phyloP scores from a whole-genome alignment of 176 grass and related monocot species.

The Rhynchospora tenuis region DNA sequence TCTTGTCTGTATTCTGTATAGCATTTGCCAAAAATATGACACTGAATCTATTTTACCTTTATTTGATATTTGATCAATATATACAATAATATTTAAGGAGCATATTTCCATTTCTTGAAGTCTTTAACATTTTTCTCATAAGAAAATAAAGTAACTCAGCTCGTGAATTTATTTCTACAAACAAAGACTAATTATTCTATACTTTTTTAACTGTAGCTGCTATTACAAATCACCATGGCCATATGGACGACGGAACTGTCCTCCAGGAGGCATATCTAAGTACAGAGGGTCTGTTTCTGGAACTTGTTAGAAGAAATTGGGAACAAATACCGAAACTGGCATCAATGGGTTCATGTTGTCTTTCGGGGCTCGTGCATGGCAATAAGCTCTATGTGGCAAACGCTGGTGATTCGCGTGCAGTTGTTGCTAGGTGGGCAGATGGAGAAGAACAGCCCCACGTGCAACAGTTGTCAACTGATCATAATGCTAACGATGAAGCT shows the following conservation, averaged over 20 bases:
- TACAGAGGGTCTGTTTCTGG: conserved; percentile 28
- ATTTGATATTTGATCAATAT: neutral
- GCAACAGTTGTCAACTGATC: no score
- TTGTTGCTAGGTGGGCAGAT: conserved; percentile 11
- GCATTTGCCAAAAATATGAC: neutral
- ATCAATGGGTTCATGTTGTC: conserved; percentile 32
- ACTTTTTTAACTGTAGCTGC: conserved; percentile 12
- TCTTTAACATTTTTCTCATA: neutral
- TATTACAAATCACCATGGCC: conserved; percentile 1
- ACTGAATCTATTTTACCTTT: neutral
- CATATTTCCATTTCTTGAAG: neutral
- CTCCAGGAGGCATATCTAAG: conserved; percentile 31
- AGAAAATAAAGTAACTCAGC: neutral
- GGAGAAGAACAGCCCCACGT: neutral
- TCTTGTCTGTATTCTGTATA: no score
- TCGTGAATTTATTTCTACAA: neutral
- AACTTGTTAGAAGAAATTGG: conserved; percentile 26
- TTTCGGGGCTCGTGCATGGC: conserved; percentile 26
- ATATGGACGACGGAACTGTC: neutral
- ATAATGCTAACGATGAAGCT: neutral
- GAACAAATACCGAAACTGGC: neutral
- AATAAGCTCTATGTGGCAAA: conserved; percentile 40
- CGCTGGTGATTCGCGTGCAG: conserved; percentile 36
- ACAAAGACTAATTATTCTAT: no score
- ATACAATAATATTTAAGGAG: neutral